These are phyloP conservation scores for Gelatoporia subvermispora DNA, from an alignment of 768 basidiomycete species.

Conservation along the genomic window DNA sequence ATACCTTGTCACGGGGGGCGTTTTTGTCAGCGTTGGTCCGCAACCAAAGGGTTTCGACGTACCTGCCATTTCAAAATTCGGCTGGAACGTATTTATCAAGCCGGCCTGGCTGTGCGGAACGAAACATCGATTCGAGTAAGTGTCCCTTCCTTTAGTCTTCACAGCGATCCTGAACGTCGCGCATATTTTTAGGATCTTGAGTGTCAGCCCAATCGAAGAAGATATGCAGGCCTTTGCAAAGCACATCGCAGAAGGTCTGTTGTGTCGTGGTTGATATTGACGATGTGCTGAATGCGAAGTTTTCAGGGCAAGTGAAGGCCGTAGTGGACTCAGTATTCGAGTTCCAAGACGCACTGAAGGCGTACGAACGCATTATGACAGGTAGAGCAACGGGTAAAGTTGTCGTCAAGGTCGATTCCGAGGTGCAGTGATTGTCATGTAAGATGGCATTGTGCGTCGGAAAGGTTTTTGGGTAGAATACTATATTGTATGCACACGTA, in stretches of 20 bases:
- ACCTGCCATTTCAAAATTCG: constrained; percentile 26
- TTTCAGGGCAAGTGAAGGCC: constrained; percentile 46
- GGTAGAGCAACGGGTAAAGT: constrained; percentile 61
- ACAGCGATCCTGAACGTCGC: no score
- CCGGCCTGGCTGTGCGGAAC: constrained; percentile 54
- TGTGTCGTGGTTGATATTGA: background rate
- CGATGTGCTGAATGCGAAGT: no score
- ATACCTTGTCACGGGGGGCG: constrained; percentile 51
- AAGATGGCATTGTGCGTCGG: no score
- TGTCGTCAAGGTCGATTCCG: constrained; percentile 44
- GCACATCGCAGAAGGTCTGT: constrained; percentile 17
- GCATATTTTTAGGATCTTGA: constrained; percentile 27
- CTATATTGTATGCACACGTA: no score
- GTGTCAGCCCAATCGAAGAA: constrained; percentile 26
- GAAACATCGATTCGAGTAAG: constrained; percentile 43
- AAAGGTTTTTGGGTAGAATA: no score
- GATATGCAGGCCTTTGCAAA: constrained; percentile 31
- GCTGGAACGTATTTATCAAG: constrained; percentile 29
- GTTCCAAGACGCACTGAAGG: constrained; percentile 53
- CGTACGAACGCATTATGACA: constrained; percentile 58
- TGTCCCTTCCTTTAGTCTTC: background rate
- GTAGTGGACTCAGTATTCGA: constrained; percentile 54
- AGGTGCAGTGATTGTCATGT: constrained; percentile 7
- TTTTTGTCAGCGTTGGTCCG: constrained; percentile 51
- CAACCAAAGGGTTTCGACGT: constrained; percentile 28